Conservation (phyloP, 495 filamentous ascomycete genomes). For the Neurospora tetraspora region DNA sequence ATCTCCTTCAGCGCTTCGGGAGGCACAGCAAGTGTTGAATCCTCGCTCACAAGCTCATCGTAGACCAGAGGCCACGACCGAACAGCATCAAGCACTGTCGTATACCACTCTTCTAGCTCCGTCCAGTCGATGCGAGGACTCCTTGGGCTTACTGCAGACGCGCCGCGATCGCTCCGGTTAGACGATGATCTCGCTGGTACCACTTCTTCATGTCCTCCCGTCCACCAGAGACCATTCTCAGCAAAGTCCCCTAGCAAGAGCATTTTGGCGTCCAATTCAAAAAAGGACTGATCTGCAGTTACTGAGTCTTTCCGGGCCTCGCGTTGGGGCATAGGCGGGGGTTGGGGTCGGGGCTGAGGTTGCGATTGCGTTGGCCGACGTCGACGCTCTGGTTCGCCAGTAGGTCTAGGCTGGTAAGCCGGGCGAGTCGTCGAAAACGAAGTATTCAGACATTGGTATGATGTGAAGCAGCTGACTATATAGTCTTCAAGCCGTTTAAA, state of each 20-base stretch:
- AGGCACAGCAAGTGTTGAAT: slow-evolving; percentile 11
- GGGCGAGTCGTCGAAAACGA: slow-evolving; percentile 51
- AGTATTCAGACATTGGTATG: slow-evolving; percentile 59
- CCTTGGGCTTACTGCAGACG: slow-evolving; percentile 43
- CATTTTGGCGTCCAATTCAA: slow-evolving; percentile 61
- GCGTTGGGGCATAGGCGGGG: not conserved
- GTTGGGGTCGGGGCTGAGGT: not conserved
- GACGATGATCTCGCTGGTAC: slow-evolving; percentile 24
- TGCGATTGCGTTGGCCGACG: slow-evolving; percentile 3
- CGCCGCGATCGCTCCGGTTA: slow-evolving; percentile 23
- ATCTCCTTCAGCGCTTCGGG: slow-evolving; percentile 36
- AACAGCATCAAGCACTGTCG: slow-evolving; percentile 49
- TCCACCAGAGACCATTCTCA: slow-evolving; percentile 83
- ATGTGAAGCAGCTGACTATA: slow-evolving; percentile 55
- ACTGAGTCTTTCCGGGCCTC: slow-evolving; percentile 20
- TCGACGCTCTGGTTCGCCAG: slow-evolving; percentile 8
- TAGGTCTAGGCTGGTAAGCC: slow-evolving; percentile 4
- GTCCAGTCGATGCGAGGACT: slow-evolving; percentile 71
- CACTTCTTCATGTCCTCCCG: slow-evolving; percentile 42
- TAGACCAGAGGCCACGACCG: slow-evolving; percentile 47
- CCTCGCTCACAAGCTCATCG: slow-evolving; percentile 29
- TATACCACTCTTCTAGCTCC: slow-evolving; percentile 65
- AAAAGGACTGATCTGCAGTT: slow-evolving; percentile 24
- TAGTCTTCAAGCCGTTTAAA: slow-evolving; percentile 73
- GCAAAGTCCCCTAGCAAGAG: slow-evolving; percentile 70